phyloP scores from a whole-genome alignment of 2,329 filamentous ascomycete species.

The Allantophomopsis lycopodina region DNA sequence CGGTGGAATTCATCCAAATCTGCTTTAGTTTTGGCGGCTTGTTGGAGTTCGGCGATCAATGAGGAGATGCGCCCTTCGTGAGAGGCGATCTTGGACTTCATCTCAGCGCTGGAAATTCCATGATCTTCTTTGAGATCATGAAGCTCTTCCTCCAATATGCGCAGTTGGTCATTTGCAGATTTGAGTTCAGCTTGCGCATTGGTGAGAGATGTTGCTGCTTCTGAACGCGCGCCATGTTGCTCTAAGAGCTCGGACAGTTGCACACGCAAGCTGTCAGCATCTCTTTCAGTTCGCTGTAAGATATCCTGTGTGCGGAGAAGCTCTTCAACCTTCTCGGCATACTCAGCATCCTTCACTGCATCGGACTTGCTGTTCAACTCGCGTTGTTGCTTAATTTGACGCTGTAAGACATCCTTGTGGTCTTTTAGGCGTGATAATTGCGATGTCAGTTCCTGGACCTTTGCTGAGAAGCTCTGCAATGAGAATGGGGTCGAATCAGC shows the following conservation, averaged over 20 bases:
- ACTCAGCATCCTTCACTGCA: constrained; percentile 49
- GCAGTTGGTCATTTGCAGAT: constrained; percentile 14
- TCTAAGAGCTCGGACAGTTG: constrained; percentile 9
- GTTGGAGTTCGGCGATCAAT: constrained; percentile 5
- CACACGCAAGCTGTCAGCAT: constrained; percentile 15
- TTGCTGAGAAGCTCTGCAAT: constrained; percentile 60
- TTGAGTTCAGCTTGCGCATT: constrained; percentile 8
- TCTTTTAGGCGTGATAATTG: constrained; percentile 70
- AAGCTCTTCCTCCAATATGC: constrained; percentile 16
- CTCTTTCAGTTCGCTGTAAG: constrained; percentile 18
- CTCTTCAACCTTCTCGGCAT: constrained; percentile 43
- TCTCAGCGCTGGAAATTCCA: constrained; percentile 13
- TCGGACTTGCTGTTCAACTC: constrained; percentile 85
- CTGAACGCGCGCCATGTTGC: background rate
- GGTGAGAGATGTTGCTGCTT: background rate
- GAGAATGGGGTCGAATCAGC: constrained; percentile 50
- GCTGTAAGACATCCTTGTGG: constrained; percentile 77
- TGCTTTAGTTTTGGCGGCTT: constrained; percentile 14
- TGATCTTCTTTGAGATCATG: constrained; percentile 15
- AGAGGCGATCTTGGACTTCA: constrained; percentile 12
- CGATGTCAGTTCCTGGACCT: constrained; percentile 65
- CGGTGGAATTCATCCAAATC: background rate
- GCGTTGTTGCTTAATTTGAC: constrained; percentile 90
- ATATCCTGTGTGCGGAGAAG: constrained; percentile 28
- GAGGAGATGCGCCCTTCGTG: constrained; percentile 14